phyloP scores from a whole-genome alignment of 2,329 filamentous ascomycete species.

The Paraphaeosphaeria minitans region DNA sequence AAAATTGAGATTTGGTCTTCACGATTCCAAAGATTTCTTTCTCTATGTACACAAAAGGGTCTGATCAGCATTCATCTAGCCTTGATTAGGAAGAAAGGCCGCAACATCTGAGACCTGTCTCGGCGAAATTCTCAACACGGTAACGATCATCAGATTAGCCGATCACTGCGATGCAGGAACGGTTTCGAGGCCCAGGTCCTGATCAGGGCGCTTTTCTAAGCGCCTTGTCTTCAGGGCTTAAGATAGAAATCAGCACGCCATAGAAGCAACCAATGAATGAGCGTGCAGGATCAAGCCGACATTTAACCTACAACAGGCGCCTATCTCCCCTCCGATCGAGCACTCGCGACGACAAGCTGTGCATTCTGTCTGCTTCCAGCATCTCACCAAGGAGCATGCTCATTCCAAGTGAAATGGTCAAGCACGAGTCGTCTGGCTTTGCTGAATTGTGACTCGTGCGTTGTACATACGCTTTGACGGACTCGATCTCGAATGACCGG shows the following conservation, averaged over 20 bases:
- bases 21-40: not conserved
- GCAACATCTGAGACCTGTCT: not conserved
- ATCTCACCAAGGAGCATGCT: too few species aligned
- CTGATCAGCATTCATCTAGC: slow-evolving; percentile 1
- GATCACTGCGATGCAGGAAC: not conserved
- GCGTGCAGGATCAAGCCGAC: not conserved
- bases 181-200: not conserved
- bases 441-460: too few species aligned
- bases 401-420: too few species aligned
- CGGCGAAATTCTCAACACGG: not conserved
- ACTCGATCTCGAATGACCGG: too few species aligned
- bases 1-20: slow-evolving; percentile 2
- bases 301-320: not conserved
- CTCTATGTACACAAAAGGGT: slow-evolving; percentile 2
- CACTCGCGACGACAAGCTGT: too few species aligned
- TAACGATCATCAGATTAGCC: not conserved
- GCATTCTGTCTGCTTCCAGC: too few species aligned
- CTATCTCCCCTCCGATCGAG: too few species aligned
- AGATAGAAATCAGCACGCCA: not conserved
- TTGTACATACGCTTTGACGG: too few species aligned
- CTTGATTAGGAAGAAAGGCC: not conserved
- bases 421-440: too few species aligned
- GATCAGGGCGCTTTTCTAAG: not conserved
- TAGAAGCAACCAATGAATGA: too few species aligned
- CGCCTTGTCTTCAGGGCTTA: not conserved